Conservation (phyloP, 2,329 filamentous ascomycete genomes). For the Fusarium sp. region DNA sequence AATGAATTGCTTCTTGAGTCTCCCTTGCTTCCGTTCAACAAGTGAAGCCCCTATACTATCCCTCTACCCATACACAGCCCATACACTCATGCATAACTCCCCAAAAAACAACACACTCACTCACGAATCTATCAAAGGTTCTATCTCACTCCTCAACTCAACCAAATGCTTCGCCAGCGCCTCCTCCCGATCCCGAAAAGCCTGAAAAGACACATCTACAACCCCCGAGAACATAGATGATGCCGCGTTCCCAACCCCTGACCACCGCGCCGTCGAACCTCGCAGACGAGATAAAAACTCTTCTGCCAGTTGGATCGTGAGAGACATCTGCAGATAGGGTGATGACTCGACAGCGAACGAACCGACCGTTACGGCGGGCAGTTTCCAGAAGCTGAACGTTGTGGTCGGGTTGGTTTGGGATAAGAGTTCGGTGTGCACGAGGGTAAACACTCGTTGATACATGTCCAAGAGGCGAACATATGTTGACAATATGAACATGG, state of each 20-base stretch:
- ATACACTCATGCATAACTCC: background rate
- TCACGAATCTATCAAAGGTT: slow-evolving; percentile 48
- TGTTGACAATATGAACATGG: slow-evolving; percentile 54
- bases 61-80: background rate
- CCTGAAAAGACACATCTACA: slow-evolving; percentile 48
- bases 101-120: background rate
- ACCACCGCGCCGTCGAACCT: slow-evolving; percentile 49
- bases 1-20: slow-evolving; percentile 27
- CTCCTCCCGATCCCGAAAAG: slow-evolving; percentile 52
- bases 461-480: slow-evolving; percentile 57
- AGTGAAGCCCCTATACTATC: slow-evolving; percentile 15
- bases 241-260: slow-evolving; percentile 31
- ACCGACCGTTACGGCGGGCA: slow-evolving; percentile 57
- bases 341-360: slow-evolving; percentile 56
- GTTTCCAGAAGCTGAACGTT: slow-evolving; percentile 53
- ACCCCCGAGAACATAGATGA: slow-evolving; percentile 52
- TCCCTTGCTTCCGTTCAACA: slow-evolving; percentile 4
- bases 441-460: slow-evolving; percentile 55
- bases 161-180: slow-evolving; percentile 50
- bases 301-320: slow-evolving; percentile 57
- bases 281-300: slow-evolving; percentile 55
- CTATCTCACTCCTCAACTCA: slow-evolving; percentile 51
- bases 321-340: slow-evolving; percentile 56
- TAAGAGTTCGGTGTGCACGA: slow-evolving; percentile 51
- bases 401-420: slow-evolving; percentile 44